Conservation (phyloP, 495 filamentous ascomycete genomes). For the Tuber indicum region DNA sequence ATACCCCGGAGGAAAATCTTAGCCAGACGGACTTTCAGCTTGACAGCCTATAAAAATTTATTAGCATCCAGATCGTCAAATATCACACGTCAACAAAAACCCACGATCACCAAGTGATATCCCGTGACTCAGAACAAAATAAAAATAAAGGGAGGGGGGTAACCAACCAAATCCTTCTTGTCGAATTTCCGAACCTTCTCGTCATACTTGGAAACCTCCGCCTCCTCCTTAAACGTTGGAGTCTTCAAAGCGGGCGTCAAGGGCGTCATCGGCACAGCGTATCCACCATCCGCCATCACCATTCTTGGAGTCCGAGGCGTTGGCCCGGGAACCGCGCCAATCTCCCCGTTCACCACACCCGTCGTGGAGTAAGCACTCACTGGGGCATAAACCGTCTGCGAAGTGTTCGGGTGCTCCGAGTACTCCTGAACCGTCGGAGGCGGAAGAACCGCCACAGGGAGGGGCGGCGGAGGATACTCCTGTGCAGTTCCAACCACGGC, state of each 20-base stretch:
- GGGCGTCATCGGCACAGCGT: conserved; percentile 31
- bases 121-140: background rate
- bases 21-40: conserved; percentile 83
- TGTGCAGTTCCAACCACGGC: conserved; percentile 20
- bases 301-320: conserved; percentile 27
- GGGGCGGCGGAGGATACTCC: conserved; percentile 28
- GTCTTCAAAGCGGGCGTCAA: conserved; percentile 39
- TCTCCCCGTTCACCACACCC: conserved; percentile 37
- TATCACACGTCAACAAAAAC: background rate
- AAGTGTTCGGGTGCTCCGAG: background rate
- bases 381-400: conserved; percentile 16
- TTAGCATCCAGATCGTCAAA: conserved; percentile 40
- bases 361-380: conserved; percentile 16
- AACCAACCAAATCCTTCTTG: conserved; percentile 66
- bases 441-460: background rate
- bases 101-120: background rate
- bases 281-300: conserved; percentile 6
- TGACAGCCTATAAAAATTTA: conserved; percentile 63
- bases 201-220: conserved; percentile 24
- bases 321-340: conserved; percentile 17
- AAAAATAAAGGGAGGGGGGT: background rate
- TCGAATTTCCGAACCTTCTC: conserved; percentile 28
- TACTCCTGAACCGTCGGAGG: conserved; percentile 16
- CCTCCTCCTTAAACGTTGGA: conserved; percentile 35
- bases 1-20: conserved; percentile 89